These are phyloP conservation scores for Metschnikowia proteae DNA, from an alignment of 805 yeast species.

Conservation along the genomic window DNA sequence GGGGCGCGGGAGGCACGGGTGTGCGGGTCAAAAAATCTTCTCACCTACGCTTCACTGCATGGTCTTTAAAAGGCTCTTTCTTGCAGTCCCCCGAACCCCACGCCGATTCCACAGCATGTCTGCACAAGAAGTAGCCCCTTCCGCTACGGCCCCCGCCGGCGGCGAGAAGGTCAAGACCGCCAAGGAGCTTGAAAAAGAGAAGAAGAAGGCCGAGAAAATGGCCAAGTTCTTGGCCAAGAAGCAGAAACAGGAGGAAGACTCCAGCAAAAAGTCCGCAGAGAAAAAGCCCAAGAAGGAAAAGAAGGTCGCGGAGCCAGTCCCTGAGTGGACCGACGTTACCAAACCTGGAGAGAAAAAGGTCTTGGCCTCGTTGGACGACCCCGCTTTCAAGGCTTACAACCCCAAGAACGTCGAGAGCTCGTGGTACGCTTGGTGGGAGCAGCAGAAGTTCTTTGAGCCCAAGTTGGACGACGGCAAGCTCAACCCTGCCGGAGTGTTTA, in stretches of 20 bases:
- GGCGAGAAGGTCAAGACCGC: slow-evolving; percentile 49
- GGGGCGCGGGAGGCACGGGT: slow-evolving; percentile 12
- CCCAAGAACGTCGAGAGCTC: slow-evolving; percentile 93
- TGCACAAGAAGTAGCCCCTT: slow-evolving; percentile 7
- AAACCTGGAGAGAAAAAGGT: slow-evolving; percentile 87
- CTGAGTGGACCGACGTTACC: slow-evolving; percentile 85
- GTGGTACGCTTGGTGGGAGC: slow-evolving; percentile 97
- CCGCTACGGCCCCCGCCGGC: slow-evolving; percentile 5
- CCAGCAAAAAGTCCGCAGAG: slow-evolving; percentile 33
- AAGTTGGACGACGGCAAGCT: slow-evolving; percentile 71
- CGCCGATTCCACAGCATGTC: slow-evolving; percentile 14
- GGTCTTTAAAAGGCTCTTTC: slow-evolving; percentile 17
- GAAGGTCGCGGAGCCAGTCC: slow-evolving; percentile 64
- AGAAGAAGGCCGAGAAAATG: slow-evolving; percentile 82
- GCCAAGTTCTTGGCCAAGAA: slow-evolving; percentile 86
- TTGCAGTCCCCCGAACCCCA: slow-evolving; percentile 4
- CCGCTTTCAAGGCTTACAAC: slow-evolving; percentile 88
- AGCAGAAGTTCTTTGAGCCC: slow-evolving; percentile 85
- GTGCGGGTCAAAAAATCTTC: slow-evolving; percentile 4
- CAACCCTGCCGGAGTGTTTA: slow-evolving; percentile 79
- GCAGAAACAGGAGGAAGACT: slow-evolving; percentile 49
- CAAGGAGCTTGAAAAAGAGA: slow-evolving; percentile 81
- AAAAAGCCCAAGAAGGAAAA: slow-evolving; percentile 69
- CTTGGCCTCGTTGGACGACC: slow-evolving; percentile 82
- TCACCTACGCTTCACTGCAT: slow-evolving; percentile 5